Percentiles rank a stretch among this genome's conserved stretches.
Evolutionary conservation across 176 grass and related monocot species (phyloP).

Genomic region (bread wheat (Triticum aestivum)): DNA sequence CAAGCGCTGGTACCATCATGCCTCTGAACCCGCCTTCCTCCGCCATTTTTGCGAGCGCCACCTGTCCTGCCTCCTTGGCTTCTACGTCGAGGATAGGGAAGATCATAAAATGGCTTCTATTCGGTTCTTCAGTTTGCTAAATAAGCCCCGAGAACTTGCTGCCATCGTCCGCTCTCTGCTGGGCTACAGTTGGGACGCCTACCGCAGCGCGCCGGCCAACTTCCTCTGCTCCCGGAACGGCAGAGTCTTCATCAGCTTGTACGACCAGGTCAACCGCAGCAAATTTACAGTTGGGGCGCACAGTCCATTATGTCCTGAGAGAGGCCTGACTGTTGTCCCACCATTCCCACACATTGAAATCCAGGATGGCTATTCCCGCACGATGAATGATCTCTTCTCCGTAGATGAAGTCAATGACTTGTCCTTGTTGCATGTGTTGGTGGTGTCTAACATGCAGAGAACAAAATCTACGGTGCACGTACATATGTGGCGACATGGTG

Average conservation of each 20-base stretch:
- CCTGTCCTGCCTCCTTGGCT: neutral
- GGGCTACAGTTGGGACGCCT: neutral
- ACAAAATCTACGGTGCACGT: neutral
- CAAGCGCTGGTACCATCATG: neutral
- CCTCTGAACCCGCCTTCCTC: conserved; percentile 3
- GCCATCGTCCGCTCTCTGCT: neutral
- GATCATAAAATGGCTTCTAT: neutral
- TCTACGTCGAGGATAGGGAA: neutral
- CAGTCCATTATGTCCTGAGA: neutral
- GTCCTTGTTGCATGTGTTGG: neutral
- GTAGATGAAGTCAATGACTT: neutral
- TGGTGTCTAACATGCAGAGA: neutral
- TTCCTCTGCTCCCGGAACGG: neutral
- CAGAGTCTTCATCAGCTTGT: neutral
- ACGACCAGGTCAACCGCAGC: neutral
- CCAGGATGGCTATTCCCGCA: neutral
- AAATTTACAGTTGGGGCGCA: neutral
- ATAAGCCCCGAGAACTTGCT: neutral
- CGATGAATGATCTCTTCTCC: neutral
- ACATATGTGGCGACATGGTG: neutral
- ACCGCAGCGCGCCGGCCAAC: neutral
- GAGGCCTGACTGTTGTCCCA: neutral
- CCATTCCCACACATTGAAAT: neutral
- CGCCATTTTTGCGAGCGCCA: neutral
- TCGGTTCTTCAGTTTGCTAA: neutral